phyloP scores from a whole-genome alignment of 768 basidiomycete species.

The Rubroboletus pulcherrimus region DNA sequence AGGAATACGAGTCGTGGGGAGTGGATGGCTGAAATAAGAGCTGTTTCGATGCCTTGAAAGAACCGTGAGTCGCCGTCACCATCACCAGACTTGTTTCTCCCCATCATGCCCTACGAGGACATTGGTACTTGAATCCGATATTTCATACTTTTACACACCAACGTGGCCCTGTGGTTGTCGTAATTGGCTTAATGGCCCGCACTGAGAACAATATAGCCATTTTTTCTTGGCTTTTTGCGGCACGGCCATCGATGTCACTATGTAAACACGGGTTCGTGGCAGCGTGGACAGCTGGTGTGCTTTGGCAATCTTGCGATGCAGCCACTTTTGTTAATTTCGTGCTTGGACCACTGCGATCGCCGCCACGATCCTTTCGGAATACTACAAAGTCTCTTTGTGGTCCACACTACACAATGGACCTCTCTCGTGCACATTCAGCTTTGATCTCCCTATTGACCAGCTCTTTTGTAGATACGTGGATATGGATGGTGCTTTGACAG shows the following conservation, averaged over 20 bases:
- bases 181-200: not conserved
- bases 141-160: not conserved
- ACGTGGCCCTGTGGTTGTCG: not conserved
- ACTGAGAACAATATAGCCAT: conserved; percentile 3
- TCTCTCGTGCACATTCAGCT: not conserved
- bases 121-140: conserved; percentile 4
- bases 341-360: not conserved
- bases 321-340: not conserved
- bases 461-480: not conserved
- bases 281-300: not conserved
- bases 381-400: not conserved
- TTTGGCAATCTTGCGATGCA: not conserved
- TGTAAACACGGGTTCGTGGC: not conserved
- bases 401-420: not conserved
- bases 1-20: conserved; percentile 28
- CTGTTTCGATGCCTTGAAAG: conserved; percentile 14
- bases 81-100: not conserved
- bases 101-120: not conserved
- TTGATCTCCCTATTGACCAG: conserved; percentile 2
- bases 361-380: not conserved
- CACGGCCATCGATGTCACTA: not conserved
- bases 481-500: not conserved
- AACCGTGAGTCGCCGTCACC: conserved; percentile 6
- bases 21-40: conserved; percentile 27
- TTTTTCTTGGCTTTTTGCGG: not conserved